phyloP scores from a whole-genome alignment of 768 basidiomycete species.

The Floccularia luteovirens region DNA sequence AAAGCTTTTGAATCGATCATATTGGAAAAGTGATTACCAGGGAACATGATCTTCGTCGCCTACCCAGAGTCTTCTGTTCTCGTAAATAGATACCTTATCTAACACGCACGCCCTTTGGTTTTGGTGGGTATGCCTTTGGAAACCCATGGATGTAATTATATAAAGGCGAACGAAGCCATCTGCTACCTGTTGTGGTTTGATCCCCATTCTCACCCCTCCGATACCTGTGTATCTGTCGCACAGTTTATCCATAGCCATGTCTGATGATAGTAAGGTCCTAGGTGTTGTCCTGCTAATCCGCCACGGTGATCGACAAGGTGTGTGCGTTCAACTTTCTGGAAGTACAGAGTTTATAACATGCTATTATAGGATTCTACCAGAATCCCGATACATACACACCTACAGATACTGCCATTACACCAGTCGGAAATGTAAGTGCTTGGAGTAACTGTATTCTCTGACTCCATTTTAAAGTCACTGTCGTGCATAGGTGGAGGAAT shows the following conservation, averaged over 20 bases:
- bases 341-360: not conserved
- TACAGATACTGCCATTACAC: slow-evolving; percentile 51
- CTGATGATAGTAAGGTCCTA: slow-evolving; percentile 25
- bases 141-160: not conserved
- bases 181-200: not conserved
- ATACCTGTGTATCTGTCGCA: not conserved
- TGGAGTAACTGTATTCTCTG: not conserved
- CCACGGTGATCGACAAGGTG: slow-evolving; percentile 52
- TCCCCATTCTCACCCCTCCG: not conserved
- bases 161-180: not conserved
- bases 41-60: no score
- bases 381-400: slow-evolving; percentile 49
- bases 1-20: no score
- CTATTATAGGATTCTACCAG: slow-evolving; percentile 52
- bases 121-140: not conserved
- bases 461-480: not conserved
- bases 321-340: not conserved
- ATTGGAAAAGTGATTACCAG: no score
- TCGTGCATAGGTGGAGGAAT: slow-evolving; percentile 42
- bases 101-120: not conserved
- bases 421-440: slow-evolving; percentile 59
- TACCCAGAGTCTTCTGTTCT: not conserved
- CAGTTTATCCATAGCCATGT: not conserved
- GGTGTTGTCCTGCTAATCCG: slow-evolving; percentile 51
- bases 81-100: not conserved